Percentiles rank a stretch among this genome's conserved stretches.
These are phyloP conservation scores for Tuber magnatum DNA, from an alignment of 495 filamentous ascomycete genomes.

Conservation along the genomic window DNA sequence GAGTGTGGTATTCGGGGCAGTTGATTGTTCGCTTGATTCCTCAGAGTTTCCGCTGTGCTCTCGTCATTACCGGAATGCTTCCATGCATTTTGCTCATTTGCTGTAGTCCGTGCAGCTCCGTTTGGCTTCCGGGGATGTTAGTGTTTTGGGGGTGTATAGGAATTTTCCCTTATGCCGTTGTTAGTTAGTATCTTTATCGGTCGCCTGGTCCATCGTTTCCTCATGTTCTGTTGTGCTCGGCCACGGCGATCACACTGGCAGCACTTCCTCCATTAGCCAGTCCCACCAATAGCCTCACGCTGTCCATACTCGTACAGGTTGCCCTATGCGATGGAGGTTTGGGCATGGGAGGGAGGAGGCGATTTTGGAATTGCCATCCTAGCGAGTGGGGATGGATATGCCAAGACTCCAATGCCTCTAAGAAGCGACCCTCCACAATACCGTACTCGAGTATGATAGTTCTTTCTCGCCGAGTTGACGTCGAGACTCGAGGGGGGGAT, in stretches of 20 bases:
- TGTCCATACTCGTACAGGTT: background rate
- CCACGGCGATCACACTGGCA: background rate
- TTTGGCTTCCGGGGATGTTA: background rate
- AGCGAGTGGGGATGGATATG: background rate
- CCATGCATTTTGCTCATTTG: background rate
- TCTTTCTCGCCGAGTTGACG: background rate
- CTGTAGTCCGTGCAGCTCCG: background rate
- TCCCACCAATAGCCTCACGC: background rate
- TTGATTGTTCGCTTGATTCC: background rate
- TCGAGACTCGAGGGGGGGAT: background rate
- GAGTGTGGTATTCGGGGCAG: background rate
- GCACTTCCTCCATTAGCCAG: background rate
- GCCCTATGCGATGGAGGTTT: background rate
- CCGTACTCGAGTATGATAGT: background rate
- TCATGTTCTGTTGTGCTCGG: background rate
- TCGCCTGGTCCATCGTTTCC: background rate
- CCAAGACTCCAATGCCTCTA: background rate
- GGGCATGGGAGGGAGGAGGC: background rate
- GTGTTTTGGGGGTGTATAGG: background rate
- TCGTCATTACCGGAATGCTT: background rate
- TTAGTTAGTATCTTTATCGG: background rate
- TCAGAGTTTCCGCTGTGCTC: background rate
- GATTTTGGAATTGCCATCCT: background rate
- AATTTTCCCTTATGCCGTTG: background rate
- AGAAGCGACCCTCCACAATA: conserved; percentile 1